phyloP scores from a whole-genome alignment of 2,329 filamentous ascomycete species.

The Fusarium nurragi region DNA sequence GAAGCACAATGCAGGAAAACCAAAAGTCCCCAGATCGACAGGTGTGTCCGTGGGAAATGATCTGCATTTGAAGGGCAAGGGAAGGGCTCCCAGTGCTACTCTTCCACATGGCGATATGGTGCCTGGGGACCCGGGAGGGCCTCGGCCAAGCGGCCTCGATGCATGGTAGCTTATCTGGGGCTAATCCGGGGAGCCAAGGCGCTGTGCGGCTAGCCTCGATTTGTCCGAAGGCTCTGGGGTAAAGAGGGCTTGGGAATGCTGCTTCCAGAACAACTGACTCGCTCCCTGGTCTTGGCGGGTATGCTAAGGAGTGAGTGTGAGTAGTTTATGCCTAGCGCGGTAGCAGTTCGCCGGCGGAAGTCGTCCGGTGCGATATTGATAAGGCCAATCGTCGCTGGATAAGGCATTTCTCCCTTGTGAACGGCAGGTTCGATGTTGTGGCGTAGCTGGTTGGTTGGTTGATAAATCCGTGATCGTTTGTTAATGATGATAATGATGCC shows the following conservation, averaged over 20 bases:
- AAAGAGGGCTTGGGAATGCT: background rate
- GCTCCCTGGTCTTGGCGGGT: background rate
- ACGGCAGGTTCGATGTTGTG: background rate
- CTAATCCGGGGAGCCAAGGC: constrained; percentile 4
- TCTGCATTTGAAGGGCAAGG: constrained; percentile 33
- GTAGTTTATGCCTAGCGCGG: background rate
- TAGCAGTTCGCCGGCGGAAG: background rate
- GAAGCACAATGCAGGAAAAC: constrained; percentile 2
- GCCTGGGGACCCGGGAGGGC: background rate
- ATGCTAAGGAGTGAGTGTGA: background rate
- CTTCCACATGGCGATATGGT: background rate
- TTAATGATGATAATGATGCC: background rate
- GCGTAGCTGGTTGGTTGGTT: background rate
- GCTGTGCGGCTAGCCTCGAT: background rate
- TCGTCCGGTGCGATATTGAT: background rate
- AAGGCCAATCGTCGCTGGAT: background rate
- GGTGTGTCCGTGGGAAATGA: constrained; percentile 15
- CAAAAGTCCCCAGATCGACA: background rate
- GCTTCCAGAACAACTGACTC: constrained; percentile 26
- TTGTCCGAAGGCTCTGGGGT: constrained; percentile 19
- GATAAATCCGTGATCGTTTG: no score
- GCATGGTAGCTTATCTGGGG: background rate
- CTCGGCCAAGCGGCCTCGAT: background rate
- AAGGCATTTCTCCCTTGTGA: background rate
- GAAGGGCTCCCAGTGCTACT: background rate